These are phyloP conservation scores for Boletus subparvulus DNA, from an alignment of 768 basidiomycete genomes.

Conservation along the genomic window DNA sequence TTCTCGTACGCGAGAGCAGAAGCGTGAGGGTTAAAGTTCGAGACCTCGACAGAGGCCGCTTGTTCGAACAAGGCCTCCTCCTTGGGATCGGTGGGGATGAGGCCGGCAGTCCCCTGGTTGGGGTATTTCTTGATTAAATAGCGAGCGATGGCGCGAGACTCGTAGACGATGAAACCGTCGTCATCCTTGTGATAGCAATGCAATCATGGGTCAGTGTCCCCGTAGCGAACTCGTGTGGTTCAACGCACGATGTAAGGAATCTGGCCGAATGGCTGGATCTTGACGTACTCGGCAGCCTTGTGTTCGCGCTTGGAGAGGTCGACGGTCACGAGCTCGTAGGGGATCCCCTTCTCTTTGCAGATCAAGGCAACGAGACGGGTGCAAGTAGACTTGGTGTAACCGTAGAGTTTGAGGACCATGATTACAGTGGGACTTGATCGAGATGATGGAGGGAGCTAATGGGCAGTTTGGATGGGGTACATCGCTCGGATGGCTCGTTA, in stretches of 20 bases:
- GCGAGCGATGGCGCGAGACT: slow-evolving; percentile 58
- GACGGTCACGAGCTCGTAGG: slow-evolving; percentile 50
- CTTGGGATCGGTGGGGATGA: slow-evolving; percentile 47
- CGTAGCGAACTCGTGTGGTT: not conserved
- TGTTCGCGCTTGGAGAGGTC: slow-evolving; percentile 45
- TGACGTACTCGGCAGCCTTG: slow-evolving; percentile 43
- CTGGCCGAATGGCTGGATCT: slow-evolving; percentile 59
- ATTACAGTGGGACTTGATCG: not conserved
- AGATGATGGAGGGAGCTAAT: not conserved
- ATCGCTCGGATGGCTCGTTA: not conserved
- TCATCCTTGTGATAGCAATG: slow-evolving; percentile 42
- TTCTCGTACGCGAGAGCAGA: slow-evolving; percentile 45
- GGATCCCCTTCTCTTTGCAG: slow-evolving; percentile 55
- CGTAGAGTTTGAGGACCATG: slow-evolving; percentile 41
- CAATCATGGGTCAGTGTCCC: not conserved
- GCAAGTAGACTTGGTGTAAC: slow-evolving; percentile 41
- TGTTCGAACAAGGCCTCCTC: slow-evolving; percentile 34
- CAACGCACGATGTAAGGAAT: slow-evolving; percentile 43
- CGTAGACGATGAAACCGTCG: slow-evolving; percentile 62
- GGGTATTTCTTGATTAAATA: slow-evolving; percentile 59
- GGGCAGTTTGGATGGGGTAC: not conserved
- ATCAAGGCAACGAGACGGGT: slow-evolving; percentile 51
- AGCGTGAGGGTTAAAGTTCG: slow-evolving; percentile 49
- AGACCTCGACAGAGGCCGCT: slow-evolving; percentile 45
- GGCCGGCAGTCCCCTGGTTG: slow-evolving; percentile 43